phyloP scores from a whole-genome alignment of 768 basidiomycete species.

The Boletus sensibilis region DNA sequence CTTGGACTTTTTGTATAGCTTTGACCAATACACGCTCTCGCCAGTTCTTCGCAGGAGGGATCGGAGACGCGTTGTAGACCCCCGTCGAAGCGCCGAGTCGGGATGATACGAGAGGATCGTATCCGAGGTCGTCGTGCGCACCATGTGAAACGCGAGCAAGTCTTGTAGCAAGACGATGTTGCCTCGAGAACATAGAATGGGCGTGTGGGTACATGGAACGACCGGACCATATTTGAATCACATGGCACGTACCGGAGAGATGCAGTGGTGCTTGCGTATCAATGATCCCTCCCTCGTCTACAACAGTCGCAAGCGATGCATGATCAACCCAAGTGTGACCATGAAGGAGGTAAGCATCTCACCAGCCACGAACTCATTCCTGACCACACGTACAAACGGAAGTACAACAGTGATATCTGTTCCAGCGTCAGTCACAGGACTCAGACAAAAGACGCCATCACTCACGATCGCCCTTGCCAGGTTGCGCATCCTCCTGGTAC shows the following conservation, averaged over 20 bases:
- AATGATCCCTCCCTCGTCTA: neutral
- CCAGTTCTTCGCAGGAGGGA: slow-evolving; percentile 8
- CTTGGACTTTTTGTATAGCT: slow-evolving; percentile 9
- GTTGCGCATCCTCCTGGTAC: slow-evolving; percentile 46
- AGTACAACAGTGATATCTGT: slow-evolving; percentile 50
- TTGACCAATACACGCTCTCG: slow-evolving; percentile 8
- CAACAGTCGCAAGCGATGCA: neutral
- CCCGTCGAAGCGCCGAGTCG: neutral
- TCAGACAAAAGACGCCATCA: neutral
- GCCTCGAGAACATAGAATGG: neutral
- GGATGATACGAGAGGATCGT: slow-evolving; percentile 18
- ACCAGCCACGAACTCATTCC: slow-evolving; percentile 9
- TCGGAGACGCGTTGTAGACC: slow-evolving; percentile 4
- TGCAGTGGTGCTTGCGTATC: slow-evolving; percentile 31
- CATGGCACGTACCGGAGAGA: slow-evolving; percentile 23
- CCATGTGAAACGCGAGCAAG: slow-evolving; percentile 49
- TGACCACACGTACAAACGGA: slow-evolving; percentile 37
- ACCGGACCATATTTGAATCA: neutral
- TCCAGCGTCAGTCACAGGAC: slow-evolving; percentile 10
- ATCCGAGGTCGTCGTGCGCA: slow-evolving; percentile 26
- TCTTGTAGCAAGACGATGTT: slow-evolving; percentile 30
- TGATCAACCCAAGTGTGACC: neutral
- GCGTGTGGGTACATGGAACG: neutral
- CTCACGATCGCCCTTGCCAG: slow-evolving; percentile 49
- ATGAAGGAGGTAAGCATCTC: neutral